A percentile compares a stretch with the other conserved stretches of the same genome.
These are phyloP conservation scores for Rhodotorula mucilaginosa DNA, from an alignment of 1,284 basidiomycete species.

Conservation along the genomic window DNA sequence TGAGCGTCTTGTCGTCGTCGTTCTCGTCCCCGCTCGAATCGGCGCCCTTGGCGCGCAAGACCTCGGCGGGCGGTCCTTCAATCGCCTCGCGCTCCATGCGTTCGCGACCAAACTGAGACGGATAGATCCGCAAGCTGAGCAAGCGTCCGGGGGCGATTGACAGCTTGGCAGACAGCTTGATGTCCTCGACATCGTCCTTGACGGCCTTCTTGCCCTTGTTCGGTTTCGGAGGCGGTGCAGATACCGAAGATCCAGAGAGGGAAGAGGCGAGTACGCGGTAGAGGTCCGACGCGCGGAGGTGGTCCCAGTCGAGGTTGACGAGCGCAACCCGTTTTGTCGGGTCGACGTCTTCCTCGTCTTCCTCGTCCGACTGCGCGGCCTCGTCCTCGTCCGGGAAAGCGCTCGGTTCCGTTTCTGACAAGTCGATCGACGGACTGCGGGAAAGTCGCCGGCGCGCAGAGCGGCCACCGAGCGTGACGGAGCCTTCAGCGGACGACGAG, in stretches of 20 bases:
- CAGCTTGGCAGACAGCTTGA: slow-evolving; percentile 41
- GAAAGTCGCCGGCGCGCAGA: slow-evolving; percentile 22
- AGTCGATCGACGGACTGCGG: slow-evolving; percentile 40
- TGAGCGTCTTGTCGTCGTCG: slow-evolving; percentile 36
- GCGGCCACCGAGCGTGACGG: slow-evolving; percentile 33
- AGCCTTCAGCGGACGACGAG: slow-evolving; percentile 31
- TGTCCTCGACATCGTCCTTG: slow-evolving; percentile 39
- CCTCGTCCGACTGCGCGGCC: slow-evolving; percentile 47
- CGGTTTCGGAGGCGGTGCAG: slow-evolving; percentile 1
- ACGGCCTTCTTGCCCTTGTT: slow-evolving; percentile 29
- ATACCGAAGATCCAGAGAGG: slow-evolving; percentile 53
- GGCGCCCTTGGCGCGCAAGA: slow-evolving; percentile 60
- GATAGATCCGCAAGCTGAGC: slow-evolving; percentile 77
- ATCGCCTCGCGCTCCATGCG: slow-evolving; percentile 81
- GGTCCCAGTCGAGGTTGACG: slow-evolving; percentile 98
- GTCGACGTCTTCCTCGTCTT: slow-evolving; percentile 47
- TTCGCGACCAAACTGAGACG: slow-evolving; percentile 88
- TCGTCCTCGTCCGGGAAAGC: slow-evolving; percentile 41
- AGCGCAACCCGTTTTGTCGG: slow-evolving; percentile 74
- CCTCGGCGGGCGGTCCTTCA: slow-evolving; percentile 83
- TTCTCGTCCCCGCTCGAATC: slow-evolving; percentile 39
- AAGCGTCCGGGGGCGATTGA: slow-evolving; percentile 59
- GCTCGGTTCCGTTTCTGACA: slow-evolving; percentile 35
- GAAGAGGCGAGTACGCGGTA: slow-evolving; percentile 92
- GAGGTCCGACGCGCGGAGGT: slow-evolving; percentile 83